Evolutionary conservation across 371 early-diverging fungal genomes (phyloP).

Genomic region (Syncephalastrum contaminatum): DNA sequence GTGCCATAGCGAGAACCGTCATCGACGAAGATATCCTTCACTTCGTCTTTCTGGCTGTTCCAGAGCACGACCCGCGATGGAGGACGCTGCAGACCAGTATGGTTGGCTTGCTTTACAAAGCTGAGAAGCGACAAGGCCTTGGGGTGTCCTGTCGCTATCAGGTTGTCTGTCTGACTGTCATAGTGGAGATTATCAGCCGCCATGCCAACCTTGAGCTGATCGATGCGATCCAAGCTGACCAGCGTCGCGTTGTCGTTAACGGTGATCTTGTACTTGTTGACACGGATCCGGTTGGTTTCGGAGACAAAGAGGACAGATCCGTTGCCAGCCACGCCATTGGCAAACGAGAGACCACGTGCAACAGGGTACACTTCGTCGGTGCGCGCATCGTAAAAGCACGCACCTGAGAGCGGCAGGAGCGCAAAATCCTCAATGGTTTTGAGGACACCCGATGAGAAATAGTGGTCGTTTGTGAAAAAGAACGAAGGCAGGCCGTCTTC

Average conservation of each 20-base stretch:
- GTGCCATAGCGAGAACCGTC: conserved; percentile 31
- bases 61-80: conserved; percentile 33
- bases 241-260: background rate
- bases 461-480: conserved; percentile 39
- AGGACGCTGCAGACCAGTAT: conserved; percentile 3
- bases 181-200: conserved; percentile 37
- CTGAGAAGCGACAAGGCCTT: conserved; percentile 18
- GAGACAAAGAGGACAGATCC: conserved; percentile 29
- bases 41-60: conserved; percentile 16
- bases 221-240: conserved; percentile 15
- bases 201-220: conserved; percentile 20
- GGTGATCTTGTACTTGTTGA: conserved; percentile 24
- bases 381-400: conserved; percentile 37
- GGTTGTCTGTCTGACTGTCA: conserved; percentile 12
- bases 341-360: conserved; percentile 26
- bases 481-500: conserved; percentile 44
- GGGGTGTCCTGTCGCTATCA: conserved; percentile 36
- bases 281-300: conserved; percentile 22
- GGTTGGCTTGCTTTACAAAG: conserved; percentile 9
- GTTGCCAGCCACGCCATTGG: conserved; percentile 36
- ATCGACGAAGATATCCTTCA: conserved; percentile 27
- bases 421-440: conserved; percentile 30
- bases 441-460: conserved; percentile 12
- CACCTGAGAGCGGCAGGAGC: conserved; percentile 22
- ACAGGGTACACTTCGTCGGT: conserved; percentile 20